phyloP scores from a whole-genome alignment of 176 grass and related monocot genomes.

The Carex scoparia region DNA sequence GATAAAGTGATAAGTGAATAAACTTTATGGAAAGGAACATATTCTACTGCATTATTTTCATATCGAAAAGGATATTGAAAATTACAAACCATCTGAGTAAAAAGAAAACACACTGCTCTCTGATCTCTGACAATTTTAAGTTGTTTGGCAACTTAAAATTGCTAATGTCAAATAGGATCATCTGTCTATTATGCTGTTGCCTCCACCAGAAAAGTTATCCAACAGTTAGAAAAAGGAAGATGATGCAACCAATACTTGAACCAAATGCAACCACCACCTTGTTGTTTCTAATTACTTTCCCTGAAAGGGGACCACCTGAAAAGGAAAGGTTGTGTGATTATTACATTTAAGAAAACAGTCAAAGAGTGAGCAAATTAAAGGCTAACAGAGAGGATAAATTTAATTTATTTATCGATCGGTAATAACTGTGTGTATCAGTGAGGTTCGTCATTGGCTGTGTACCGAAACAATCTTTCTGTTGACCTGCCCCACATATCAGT shows the following conservation, averaged over 20 bases:
- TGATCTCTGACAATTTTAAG: too few species aligned
- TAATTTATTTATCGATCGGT: neutral
- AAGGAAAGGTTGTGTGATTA: neutral
- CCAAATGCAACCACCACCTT: constrained; percentile 70
- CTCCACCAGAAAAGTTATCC: constrained; percentile 70
- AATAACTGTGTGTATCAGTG: constrained; percentile 43
- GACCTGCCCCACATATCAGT: constrained; percentile 58
- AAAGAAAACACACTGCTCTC: too few species aligned
- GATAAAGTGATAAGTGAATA: too few species aligned
- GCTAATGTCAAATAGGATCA: constrained; percentile 43
- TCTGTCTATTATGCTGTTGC: constrained; percentile 49
- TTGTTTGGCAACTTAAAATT: too few species aligned
- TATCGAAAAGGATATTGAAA: too few species aligned
- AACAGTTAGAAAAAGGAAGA: constrained; percentile 45
- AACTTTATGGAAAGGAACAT: too few species aligned
- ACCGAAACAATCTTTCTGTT: constrained; percentile 64
- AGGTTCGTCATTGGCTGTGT: constrained; percentile 53
- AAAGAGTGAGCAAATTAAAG: neutral
- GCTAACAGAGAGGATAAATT: neutral
- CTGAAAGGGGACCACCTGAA: constrained; percentile 22
- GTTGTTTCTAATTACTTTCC: constrained; percentile 40
- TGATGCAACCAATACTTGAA: constrained; percentile 33
- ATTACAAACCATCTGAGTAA: too few species aligned
- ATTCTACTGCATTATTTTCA: too few species aligned
- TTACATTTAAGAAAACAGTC: neutral